Evolutionary conservation across 371 early-diverging fungal species (phyloP).

Genomic region (Coemansia sp.): DNA sequence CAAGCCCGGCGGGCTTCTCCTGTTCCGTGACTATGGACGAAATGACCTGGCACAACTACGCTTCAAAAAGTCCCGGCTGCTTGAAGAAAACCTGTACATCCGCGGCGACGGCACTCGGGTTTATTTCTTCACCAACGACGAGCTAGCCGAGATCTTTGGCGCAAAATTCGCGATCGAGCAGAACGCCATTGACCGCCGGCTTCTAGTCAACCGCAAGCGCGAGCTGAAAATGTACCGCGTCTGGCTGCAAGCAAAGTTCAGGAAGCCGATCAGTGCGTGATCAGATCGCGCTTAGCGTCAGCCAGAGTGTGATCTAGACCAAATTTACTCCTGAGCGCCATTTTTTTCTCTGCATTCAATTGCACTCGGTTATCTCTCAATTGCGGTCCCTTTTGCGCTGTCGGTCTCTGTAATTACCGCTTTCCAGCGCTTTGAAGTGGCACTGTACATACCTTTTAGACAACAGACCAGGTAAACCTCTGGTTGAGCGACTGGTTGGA

Average conservation of each 20-base stretch:
- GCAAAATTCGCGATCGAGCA: slow-evolving; percentile 69
- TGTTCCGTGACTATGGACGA: slow-evolving; percentile 91
- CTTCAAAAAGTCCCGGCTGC: slow-evolving; percentile 64
- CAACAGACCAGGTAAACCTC: background rate
- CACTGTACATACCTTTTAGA: slow-evolving; percentile 8
- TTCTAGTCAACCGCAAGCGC: slow-evolving; percentile 90
- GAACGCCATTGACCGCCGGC: slow-evolving; percentile 88
- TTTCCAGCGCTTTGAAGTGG: background rate
- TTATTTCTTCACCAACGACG: slow-evolving; percentile 65
- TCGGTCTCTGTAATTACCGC: background rate
- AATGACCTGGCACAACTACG: slow-evolving; percentile 79
- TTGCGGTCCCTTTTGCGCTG: background rate
- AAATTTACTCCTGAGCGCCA: background rate
- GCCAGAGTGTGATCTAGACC: background rate
- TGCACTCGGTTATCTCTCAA: background rate
- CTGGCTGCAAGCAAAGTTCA: slow-evolving; percentile 96
- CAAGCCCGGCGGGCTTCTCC: slow-evolving; percentile 72
- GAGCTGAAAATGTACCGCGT: slow-evolving; percentile 97
- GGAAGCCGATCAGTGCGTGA: slow-evolving; percentile 58
- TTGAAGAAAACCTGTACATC: slow-evolving; percentile 72
- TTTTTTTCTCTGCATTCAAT: slow-evolving; percentile 2
- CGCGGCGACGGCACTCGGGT: slow-evolving; percentile 79
- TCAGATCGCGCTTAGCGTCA: slow-evolving; percentile 15
- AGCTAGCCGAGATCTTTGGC: slow-evolving; percentile 61
- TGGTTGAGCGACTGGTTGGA: no score